Percentiles rank a stretch among this genome's conserved stretches.
These are phyloP conservation scores for Reutealis trisperma DNA, from an alignment of 345 rosid genomes.

Conservation along the genomic window DNA sequence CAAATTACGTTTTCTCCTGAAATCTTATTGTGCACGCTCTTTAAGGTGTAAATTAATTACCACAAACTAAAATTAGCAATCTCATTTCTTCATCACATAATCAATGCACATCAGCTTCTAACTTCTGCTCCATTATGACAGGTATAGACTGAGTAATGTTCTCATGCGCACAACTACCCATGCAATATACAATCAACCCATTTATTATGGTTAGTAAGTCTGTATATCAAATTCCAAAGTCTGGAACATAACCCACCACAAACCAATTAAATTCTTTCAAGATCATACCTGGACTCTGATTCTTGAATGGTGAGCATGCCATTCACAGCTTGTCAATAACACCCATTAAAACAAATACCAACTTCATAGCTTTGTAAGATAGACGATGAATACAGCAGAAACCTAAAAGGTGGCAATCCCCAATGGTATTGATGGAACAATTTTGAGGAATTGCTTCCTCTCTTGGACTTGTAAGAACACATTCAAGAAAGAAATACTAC, in stretches of 20 bases:
- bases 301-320: background rate
- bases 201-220: background rate
- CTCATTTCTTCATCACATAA: background rate
- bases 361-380: background rate
- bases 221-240: background rate
- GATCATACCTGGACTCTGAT: background rate
- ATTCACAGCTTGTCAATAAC: background rate
- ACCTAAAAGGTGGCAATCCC: background rate
- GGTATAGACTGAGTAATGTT: background rate
- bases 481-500: background rate
- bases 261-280: background rate
- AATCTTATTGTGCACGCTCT: background rate
- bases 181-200: background rate
- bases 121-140: background rate
- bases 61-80: background rate
- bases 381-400: background rate
- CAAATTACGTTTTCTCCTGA: background rate
- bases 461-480: background rate
- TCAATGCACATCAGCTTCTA: background rate
- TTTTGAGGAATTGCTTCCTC: background rate
- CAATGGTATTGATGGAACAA: background rate
- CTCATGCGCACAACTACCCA: background rate
- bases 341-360: background rate
- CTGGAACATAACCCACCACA: background rate
- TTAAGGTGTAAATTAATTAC: background rate